Evolutionary conservation across 1,284 basidiomycete genomes (phyloP).

Genomic region (Ceratobasidium sp.): DNA sequence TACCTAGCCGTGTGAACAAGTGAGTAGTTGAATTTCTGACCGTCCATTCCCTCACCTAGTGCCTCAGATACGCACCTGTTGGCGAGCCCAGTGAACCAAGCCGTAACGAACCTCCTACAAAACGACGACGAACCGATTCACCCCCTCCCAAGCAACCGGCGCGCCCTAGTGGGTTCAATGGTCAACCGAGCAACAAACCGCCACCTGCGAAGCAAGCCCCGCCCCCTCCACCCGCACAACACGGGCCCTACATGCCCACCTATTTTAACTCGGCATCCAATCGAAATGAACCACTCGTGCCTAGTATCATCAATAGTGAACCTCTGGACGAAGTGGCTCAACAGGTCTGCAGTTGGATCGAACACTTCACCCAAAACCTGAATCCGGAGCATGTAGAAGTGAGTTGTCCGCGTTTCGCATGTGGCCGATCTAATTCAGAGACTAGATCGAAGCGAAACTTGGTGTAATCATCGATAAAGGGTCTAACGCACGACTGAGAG

Average conservation of each 20-base stretch:
- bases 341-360: conserved; percentile 87
- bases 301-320: conserved; percentile 89
- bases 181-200: neutral
- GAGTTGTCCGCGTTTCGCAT: conserved; percentile 42
- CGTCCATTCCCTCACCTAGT: neutral
- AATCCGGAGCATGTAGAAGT: conserved; percentile 56
- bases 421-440: neutral
- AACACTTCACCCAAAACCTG: conserved; percentile 51
- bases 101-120: conserved; percentile 7
- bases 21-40: neutral
- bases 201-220: neutral
- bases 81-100: neutral
- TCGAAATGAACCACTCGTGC: conserved; percentile 62
- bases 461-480: conserved; percentile 73
- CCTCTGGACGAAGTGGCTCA: conserved; percentile 93
- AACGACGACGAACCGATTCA: conserved; percentile 31
- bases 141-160: conserved; percentile 20
- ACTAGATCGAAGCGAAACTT: conserved; percentile 93
- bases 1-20: conserved; percentile 40
- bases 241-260: conserved; percentile 23
- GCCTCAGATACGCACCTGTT: conserved; percentile 18
- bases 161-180: conserved; percentile 19
- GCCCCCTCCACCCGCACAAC: conserved; percentile 4
- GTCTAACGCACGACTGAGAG: conserved; percentile 61
- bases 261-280: conserved; percentile 15